These are phyloP conservation scores for Curvularia verruculosa DNA, from an alignment of 2,329 filamentous ascomycete genomes.

Conservation along the genomic window DNA sequence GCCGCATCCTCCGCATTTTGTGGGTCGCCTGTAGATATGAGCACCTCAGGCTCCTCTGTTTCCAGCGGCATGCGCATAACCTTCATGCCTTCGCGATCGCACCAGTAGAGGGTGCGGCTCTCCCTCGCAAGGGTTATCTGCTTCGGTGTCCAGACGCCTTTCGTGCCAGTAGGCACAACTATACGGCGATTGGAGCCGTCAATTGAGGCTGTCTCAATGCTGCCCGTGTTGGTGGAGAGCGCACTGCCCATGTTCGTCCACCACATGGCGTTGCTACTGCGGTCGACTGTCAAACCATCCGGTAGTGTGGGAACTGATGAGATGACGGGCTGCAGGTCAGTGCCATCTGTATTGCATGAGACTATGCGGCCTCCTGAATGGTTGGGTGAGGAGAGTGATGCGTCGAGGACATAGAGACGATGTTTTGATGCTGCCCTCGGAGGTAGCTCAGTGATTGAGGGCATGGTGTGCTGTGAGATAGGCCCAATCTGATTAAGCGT, in stretches of 20 bases:
- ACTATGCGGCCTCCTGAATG: not conserved
- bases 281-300: not conserved
- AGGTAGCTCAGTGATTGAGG: not conserved
- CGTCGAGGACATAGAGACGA: conserved; percentile 1
- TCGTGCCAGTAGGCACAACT: not conserved
- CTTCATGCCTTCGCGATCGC: conserved; percentile 3
- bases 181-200: not conserved
- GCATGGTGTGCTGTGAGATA: not conserved
- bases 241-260: not conserved
- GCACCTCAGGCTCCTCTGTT: not conserved
- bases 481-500: not conserved
- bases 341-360: not conserved
- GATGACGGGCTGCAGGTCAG: not conserved
- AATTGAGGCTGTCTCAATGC: not conserved
- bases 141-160: conserved; percentile 1
- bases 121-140: not conserved
- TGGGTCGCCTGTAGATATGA: not conserved
- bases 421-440: not conserved
- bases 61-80: conserved; percentile 3
- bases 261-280: not conserved
- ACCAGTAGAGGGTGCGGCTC: conserved; percentile 1
- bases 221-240: not conserved
- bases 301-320: not conserved
- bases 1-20: not conserved
- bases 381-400: not conserved